Base-by-base conservation (phyloP, 2,329 filamentous ascomycete species). In the Microdochium nivale region DNA sequence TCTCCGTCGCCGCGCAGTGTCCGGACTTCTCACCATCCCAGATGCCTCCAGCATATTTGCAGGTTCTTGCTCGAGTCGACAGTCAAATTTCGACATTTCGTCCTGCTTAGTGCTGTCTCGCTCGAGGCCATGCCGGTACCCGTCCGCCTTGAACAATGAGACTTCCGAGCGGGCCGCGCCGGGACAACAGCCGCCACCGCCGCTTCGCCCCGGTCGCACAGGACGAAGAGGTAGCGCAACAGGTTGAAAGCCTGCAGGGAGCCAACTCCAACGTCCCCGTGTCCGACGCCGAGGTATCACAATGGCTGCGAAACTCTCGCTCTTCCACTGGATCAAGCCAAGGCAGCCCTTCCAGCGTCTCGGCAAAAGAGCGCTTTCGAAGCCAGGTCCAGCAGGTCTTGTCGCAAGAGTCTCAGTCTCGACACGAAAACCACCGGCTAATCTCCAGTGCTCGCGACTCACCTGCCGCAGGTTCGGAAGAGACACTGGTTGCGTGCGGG, bases 391-490 rank as follows among this genome's bases (percentile, higher is more conserved):
- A 55, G 23, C 50, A 61, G 25, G 50, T 60, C 2, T 27, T 60
- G n/a, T 55, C 47, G 30, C 57, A 60, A 21, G 50, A 47, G 37
- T 10, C 54, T 14, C 43, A 25, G 25, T 32, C 49, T 14, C 49
- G 52, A 2, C 52, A 56, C 2, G 25, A 47, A 3, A 44, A 19
- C 16, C 40, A 23, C 13, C 37, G 51, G 16, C 51, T 11, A 16
- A 19, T n/a, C 5, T 11, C 43, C 11, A 56, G 53, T 37, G 30
- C 52, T 14, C 52, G 52, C 8, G 54, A 46, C 44, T 63, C 61
- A 1, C 59, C 61, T 3, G 57, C 56, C 25, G 54, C 59, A 11
- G 40, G 16, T 21, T 60, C 61, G 13, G 59, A 63, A 11, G 52
- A 48, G 32, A 58, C 60, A 2, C 52, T 61, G 24, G 43, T 58